phyloP scores from a whole-genome alignment of 768 basidiomycete species.

The Serendipita sp. region DNA sequence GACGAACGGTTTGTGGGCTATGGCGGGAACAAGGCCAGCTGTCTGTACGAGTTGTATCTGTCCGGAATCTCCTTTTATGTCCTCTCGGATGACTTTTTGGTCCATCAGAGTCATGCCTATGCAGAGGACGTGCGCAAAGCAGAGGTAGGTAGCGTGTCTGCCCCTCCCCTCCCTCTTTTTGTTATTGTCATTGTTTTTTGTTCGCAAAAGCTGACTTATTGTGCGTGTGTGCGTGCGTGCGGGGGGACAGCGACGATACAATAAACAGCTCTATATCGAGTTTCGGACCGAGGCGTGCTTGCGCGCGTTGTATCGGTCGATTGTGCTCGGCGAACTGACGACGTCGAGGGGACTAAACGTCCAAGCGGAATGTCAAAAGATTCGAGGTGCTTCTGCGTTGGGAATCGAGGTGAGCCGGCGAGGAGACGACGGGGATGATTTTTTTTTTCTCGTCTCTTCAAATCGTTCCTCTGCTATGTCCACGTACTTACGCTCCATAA shows the following conservation, averaged over 20 bases:
- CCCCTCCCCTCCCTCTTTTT: too few relatives aligned
- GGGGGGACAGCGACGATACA: constrained; percentile 43
- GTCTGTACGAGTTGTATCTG: constrained; percentile 80
- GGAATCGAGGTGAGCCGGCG: not conserved
- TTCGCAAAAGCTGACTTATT: not conserved
- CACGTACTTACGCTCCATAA: too few relatives aligned
- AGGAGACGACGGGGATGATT: too few relatives aligned
- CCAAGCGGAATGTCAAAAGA: constrained; percentile 47
- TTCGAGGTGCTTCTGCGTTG: constrained; percentile 16
- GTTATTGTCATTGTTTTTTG: constrained; percentile 5
- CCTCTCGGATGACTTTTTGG: constrained; percentile 71
- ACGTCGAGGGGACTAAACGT: constrained; percentile 38
- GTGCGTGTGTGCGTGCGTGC: not conserved
- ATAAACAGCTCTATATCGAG: constrained; percentile 60
- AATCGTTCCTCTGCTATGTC: too few relatives aligned
- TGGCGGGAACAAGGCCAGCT: constrained; percentile 86
- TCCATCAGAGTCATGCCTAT: constrained; percentile 75
- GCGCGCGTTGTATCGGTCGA: constrained; percentile 26
- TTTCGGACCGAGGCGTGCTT: constrained; percentile 66
- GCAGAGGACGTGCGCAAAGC: constrained; percentile 56
- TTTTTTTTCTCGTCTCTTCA: not conserved
- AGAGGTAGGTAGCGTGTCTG: constrained; percentile 35
- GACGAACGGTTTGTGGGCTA: constrained; percentile 85
- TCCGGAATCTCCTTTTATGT: constrained; percentile 75
- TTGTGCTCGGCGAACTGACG: constrained; percentile 21